Base-by-base conservation (phyloP, 2,329 filamentous ascomycete genomes). In the Fusarium brachygibbosum region DNA sequence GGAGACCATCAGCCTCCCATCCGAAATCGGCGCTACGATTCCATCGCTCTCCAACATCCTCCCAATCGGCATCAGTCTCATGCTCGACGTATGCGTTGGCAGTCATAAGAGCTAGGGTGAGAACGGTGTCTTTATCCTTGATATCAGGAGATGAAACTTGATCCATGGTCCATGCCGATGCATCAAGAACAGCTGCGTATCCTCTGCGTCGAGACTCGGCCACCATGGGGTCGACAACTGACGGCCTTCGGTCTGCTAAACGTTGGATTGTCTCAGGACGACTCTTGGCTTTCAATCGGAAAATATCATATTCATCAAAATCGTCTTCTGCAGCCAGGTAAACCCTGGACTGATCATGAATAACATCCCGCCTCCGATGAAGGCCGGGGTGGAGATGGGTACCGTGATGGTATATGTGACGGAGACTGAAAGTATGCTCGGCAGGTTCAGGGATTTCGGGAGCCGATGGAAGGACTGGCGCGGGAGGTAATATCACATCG, bases 331-430 rank as follows among this genome's bases (percentile, higher is more conserved):
- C 85, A 13, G 86, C 83, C 58, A 92, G 82, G 81, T 87, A 91
- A 45, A 95, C 81, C 40, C 77, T 77, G 19, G 77, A 74, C 34
- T 84, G 80, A 17, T 90, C 86, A 21, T 86, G 81, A 41, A 77
- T 66, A 32, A 98, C 83, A 78, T 98, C 93, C 65, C 91, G 85
- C 72, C 88, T 90, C 61, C 91, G 87, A 79, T 98, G 93, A 17
- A 98, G 87, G 7, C 85, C 80, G 4, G 94, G 94, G 72, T 97
- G 88, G 71, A 87, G 83, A 78, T 95, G 87, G 40, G 93, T 92
- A 61, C 95, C 95, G 81, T 97, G 94, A 78, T 98, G 94, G 81
- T 93, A 96, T 75, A 98, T 90, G 80, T 99, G 95, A 74, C 93
- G 90, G 58, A 99, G 87, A 9, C 86, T 89, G 82, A 91, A 90